Conservation (phyloP, 1,284 basidiomycete species). For the Cryptococcus jaspeensis region DNA sequence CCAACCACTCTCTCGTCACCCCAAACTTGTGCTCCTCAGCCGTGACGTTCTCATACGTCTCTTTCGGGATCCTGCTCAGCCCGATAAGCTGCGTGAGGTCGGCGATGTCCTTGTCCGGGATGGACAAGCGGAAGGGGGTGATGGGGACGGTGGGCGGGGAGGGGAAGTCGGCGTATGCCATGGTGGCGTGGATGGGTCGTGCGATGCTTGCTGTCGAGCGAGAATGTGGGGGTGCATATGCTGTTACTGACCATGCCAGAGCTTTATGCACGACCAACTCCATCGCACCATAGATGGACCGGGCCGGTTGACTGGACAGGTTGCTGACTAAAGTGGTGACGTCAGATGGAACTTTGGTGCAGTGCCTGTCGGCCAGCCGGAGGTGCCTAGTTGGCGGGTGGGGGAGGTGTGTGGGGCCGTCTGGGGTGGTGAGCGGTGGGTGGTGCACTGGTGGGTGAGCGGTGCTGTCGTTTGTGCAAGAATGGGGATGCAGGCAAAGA, state of each 20-base stretch:
- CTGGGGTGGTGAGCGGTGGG: no score
- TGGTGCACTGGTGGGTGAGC: no score
- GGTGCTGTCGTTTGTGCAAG: no score
- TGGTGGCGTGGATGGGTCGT: neutral
- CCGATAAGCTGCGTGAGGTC: conserved; percentile 32
- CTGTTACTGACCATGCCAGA: neutral
- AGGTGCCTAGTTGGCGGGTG: no score
- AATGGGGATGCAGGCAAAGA: no score
- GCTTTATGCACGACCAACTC: neutral
- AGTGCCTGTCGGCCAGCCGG: no score
- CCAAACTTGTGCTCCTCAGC: conserved; percentile 17
- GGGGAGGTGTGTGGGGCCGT: no score
- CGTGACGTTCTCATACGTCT: conserved; percentile 39
- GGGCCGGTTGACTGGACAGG: no score
- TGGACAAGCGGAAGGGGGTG: conserved; percentile 26
- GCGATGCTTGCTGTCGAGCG: no score
- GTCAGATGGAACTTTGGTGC: no score
- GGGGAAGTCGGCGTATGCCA: conserved; percentile 24
- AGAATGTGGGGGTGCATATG: neutral
- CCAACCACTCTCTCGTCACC: conserved; percentile 21
- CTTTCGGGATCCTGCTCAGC: conserved; percentile 18
- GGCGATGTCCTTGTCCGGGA: conserved; percentile 33
- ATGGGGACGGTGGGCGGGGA: conserved; percentile 28
- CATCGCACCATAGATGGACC: neutral
- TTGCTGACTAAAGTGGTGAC: no score